Base-by-base conservation (phyloP, 1,139 yeast genomes). In the Debaryomycetaceae sp. region DNA sequence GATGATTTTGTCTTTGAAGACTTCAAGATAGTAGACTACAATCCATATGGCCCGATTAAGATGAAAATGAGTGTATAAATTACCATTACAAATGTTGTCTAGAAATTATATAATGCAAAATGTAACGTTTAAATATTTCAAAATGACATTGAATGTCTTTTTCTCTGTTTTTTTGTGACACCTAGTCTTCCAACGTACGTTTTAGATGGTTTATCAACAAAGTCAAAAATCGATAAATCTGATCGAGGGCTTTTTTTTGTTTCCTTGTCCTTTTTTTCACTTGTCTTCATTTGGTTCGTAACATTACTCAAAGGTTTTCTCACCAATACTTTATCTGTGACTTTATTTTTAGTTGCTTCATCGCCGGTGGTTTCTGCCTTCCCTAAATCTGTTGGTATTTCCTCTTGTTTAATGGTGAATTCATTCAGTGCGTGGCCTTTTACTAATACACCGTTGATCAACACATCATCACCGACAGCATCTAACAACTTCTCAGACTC, bases 1-100 rank as follows among this genome's bases (percentile, higher is more conserved):
- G 98, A 91, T 58, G 97, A 87, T 54, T 92, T 92, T 69, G 78
- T 71, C 51, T 86, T 70, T 52, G 97, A 89, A 44, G 98, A 92
- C 61, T 89, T 92, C 55, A 84, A 81, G 53, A 80, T 92, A 34
- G 67, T 70, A 3, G 87, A 79, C 40, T 92, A 92, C 60, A 72
- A 85, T 42, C 97, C 97, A 2, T 83, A 88, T 58, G 77, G 81
- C 5, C 81, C 82, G 44, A 91, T 92, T 50, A 87, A 85, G 52
- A 92, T 92, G 99, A 87, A 65, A 76, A 78, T 78, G 83, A 78
- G 83, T 61, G 83, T 78, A 36, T 77, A 58, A 44, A 17, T 37
- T n/a, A 17, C 26, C 26, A 22, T 22, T 22, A 22, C 26, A 22
- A 22, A 22, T 22, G 26, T 22, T 22, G 11, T 22, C 26, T 22